Evolutionary conservation across 306 rosid genomes (phyloP).

Genomic region (Sphenostylis stenocarpa): DNA sequence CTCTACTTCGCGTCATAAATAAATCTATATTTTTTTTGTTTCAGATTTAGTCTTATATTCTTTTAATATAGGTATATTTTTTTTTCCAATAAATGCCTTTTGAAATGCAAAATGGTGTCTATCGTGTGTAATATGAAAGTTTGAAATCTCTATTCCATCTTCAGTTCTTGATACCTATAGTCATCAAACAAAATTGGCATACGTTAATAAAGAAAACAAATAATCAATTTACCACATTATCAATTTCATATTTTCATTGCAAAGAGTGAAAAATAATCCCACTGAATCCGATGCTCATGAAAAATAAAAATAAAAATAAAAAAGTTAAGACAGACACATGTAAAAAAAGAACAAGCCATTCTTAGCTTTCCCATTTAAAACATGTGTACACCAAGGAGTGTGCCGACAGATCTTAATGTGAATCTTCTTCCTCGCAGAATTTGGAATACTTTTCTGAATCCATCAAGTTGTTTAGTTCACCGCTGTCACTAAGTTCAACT

Average conservation of each 20-base stretch:
- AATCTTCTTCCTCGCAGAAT: conserved; percentile 96
- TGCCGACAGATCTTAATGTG: conserved; percentile 51
- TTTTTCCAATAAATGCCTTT: not conserved
- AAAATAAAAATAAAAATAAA: conserved; percentile 13
- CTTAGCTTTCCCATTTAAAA: conserved; percentile 29
- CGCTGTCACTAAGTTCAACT: conserved; percentile 57
- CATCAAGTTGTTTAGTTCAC: conserved; percentile 76
- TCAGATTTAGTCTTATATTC: not conserved
- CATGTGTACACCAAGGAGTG: conserved; percentile 22
- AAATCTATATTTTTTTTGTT: not conserved
- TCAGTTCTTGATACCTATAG: not conserved
- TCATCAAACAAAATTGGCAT: not conserved
- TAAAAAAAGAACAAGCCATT: conserved; percentile 18
- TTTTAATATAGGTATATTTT: not conserved
- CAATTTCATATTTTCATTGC: conserved; percentile 18
- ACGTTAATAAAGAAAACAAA: not conserved
- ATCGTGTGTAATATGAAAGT: not conserved
- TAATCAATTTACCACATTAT: not conserved
- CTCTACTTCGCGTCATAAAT: not conserved
- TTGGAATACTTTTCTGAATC: conserved; percentile 80
- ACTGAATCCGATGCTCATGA: conserved; percentile 26
- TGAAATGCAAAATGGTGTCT: not conserved
- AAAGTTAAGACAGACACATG: conserved; percentile 22
- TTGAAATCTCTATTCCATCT: not conserved
- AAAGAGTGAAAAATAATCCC: conserved; percentile 25